Evolutionary conservation across 768 basidiomycete genomes (phyloP).

Genomic region (Tylopilus plumbeoviolaceoides): DNA sequence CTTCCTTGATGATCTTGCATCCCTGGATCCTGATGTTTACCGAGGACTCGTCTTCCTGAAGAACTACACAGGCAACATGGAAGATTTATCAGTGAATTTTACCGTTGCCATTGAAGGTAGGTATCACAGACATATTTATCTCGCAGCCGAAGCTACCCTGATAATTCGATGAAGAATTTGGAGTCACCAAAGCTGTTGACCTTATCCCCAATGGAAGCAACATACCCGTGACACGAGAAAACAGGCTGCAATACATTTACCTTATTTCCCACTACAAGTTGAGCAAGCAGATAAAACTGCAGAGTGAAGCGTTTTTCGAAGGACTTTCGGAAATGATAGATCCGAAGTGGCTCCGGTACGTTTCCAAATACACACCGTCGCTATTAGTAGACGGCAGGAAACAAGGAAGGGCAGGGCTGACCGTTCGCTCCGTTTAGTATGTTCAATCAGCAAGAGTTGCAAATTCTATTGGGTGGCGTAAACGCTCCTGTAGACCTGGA

Average conservation of each 20-base stretch:
- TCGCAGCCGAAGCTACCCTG: neutral
- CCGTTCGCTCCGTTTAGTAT: conserved; percentile 47
- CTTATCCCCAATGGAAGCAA: conserved; percentile 80
- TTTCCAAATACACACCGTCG: neutral
- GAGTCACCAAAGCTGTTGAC: conserved; percentile 68
- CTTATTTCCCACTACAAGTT: conserved; percentile 86
- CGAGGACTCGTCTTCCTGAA: conserved; percentile 90
- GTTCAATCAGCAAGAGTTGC: conserved; percentile 97
- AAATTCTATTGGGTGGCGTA: conserved; percentile 86
- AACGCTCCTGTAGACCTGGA: conserved; percentile 81
- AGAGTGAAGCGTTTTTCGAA: conserved; percentile 85
- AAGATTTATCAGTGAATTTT: conserved; percentile 88
- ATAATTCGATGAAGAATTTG: conserved; percentile 58
- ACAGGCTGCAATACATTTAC: conserved; percentile 85
- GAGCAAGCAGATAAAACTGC: conserved; percentile 81
- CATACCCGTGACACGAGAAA: conserved; percentile 82
- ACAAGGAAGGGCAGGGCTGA: conserved; percentile 6
- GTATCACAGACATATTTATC: conserved; percentile 15
- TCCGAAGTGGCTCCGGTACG: conserved; percentile 76
- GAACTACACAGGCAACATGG: conserved; percentile 80
- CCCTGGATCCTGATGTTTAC: conserved; percentile 89
- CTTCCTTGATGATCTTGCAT: conserved; percentile 88
- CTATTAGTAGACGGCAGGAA: neutral
- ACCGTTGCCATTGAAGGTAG: conserved; percentile 81
- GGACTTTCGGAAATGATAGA: conserved; percentile 92